Conservation (phyloP, 2,329 filamentous ascomycete genomes). For the Nothopassalora personata region DNA sequence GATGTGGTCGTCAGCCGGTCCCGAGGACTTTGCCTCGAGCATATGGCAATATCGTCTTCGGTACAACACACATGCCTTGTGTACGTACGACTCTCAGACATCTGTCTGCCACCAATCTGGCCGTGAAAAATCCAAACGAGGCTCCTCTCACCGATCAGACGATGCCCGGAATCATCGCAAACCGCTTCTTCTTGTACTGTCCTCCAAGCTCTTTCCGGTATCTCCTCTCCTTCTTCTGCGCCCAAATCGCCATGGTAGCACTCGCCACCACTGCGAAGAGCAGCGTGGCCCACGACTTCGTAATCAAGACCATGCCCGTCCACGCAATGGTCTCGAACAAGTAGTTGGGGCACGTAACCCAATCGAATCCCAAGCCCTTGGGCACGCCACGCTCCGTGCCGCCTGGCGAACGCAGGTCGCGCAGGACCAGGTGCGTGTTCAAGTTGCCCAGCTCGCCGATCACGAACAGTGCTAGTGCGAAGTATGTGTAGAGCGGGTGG, state of each 20-base stretch:
- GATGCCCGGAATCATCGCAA: constrained; percentile 72
- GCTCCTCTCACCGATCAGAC: not conserved
- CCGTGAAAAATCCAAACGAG: no score
- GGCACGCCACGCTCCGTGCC: constrained; percentile 87
- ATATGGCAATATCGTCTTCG: no score
- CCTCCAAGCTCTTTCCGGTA: constrained; percentile 88
- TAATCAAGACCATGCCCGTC: constrained; percentile 74
- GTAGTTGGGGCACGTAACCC: constrained; percentile 97
- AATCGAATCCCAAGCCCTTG: constrained; percentile 71
- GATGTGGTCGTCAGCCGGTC: no score
- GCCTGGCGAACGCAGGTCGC: constrained; percentile 68
- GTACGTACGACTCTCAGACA: no score
- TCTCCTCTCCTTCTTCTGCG: constrained; percentile 81
- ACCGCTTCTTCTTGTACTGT: constrained; percentile 93
- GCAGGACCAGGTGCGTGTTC: constrained; percentile 71
- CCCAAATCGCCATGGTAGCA: constrained; percentile 81
- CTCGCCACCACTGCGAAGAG: constrained; percentile 70
- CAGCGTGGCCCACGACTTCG: constrained; percentile 69
- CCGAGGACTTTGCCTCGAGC: no score
- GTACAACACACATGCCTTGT: no score
- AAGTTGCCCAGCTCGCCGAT: constrained; percentile 78
- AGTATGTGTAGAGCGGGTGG: constrained; percentile 54
- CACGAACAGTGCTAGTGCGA: constrained; percentile 65
- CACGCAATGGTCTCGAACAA: constrained; percentile 86
- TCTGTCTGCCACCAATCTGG: no score